Conservation (phyloP, 1,284 basidiomycete genomes). For the Cutaneotrichosporon spelunceum region DNA sequence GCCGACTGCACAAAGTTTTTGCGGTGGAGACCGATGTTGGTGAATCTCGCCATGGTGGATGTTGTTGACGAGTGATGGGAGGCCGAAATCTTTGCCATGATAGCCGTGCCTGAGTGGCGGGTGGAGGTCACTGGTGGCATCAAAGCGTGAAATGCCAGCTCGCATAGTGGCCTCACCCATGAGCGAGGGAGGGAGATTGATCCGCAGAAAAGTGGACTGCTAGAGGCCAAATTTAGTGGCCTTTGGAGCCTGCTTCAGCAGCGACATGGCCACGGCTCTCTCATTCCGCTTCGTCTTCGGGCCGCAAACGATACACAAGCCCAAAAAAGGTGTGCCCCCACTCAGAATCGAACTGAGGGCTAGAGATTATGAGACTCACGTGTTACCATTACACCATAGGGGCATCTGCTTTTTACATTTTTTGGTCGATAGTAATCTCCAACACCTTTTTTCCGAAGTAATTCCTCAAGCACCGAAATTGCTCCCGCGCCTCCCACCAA, state of each 20-base stretch:
- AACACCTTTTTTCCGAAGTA: not conserved
- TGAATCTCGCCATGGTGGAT: slow-evolving; percentile 49
- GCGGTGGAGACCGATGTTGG: slow-evolving; percentile 50
- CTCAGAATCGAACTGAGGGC: slow-evolving; percentile 13
- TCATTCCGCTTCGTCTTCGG: not conserved
- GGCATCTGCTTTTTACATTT: not conserved
- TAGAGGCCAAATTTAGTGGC: too few species aligned
- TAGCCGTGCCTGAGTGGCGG: slow-evolving; percentile 1
- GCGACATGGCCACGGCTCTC: not conserved
- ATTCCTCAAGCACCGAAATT: not conserved
- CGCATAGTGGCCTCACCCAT: too few species aligned
- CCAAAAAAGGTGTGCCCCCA: slow-evolving; percentile 2
- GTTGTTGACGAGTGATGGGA: not conserved
- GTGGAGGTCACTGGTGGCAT: not conserved
- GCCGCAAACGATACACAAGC: not conserved
- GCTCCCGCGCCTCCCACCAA: slow-evolving; percentile 3
- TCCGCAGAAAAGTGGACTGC: too few species aligned
- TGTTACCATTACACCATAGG: slow-evolving; percentile 13
- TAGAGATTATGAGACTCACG: slow-evolving; percentile 14
- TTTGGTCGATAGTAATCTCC: not conserved
- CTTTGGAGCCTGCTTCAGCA: not conserved
- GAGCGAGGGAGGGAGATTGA: not conserved
- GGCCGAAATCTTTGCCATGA: not conserved
- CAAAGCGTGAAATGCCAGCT: not conserved
- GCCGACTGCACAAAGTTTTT: slow-evolving; percentile 48